Base-by-base conservation (phyloP, 1,139 yeast species). In the Blastobotrys raffinosifermentans region DNA sequence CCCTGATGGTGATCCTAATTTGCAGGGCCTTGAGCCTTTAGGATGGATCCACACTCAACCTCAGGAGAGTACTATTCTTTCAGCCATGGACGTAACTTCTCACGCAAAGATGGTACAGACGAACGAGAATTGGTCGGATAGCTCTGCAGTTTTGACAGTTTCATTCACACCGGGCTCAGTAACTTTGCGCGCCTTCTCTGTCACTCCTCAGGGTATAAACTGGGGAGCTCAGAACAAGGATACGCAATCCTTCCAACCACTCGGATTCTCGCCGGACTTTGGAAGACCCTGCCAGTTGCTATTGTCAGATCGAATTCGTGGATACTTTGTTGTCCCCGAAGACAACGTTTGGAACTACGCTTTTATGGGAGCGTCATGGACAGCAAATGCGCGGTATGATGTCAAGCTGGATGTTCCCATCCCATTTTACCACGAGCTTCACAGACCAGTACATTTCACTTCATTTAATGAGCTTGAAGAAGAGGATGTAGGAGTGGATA, bases 321-420 rank as follows among this genome's bases (percentile, higher is more conserved):
- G 98, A 3, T 81, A 79, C 44, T 89, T 85, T 59, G 60, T 85
- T 63, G 94, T 87, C 1, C 98, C 99, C 1, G 80, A 76, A 26
- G 82, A 82, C 32, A 79, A 77, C 39, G 58, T 87, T 23, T 91
- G 99, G 98, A 91, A 91, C 58, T 87, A 82, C 57, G 74, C 93
- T 3, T 91, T 93, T 54, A 72, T 86, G 63, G 94, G 96, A 2
- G 81, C 94, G 1, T 73, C 83, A 9, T 93, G 94, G 81, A 78
- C 73, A 50, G 65, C 77, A 3, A 72, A 72, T 23, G 61, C 73
- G 38, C 68, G 65, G n/a, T 86, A 73, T 51, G 76, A 68, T 14
- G 57, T 89, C 57, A 84, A 82, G 57, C 53, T 83, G 35, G 96
- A 85, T 54, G 66, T 77, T 7, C 99, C 99, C 1, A 54, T 81